Conservation (phyloP, 176 grass and related monocot species). For the Rhipidocladum racemiflorum region DNA sequence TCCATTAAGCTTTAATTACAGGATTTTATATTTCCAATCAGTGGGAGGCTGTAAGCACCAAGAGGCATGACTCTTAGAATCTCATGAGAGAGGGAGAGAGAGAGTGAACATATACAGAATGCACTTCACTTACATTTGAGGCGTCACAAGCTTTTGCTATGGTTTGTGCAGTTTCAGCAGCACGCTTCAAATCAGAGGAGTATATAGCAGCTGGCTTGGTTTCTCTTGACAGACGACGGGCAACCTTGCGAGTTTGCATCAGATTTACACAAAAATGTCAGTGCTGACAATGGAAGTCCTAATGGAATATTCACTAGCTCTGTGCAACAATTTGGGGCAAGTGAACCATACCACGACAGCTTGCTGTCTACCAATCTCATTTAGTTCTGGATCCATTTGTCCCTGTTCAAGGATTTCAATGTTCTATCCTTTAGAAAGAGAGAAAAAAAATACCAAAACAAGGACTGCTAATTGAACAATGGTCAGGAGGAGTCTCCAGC, state of each 20-base stretch:
- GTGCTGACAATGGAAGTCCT: background rate
- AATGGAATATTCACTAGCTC: constrained; percentile 7
- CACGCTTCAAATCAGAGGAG: constrained; percentile 45
- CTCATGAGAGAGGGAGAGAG: no score
- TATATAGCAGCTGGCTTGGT: constrained; percentile 53
- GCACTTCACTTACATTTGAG: constrained; percentile 31
- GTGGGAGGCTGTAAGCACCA: background rate
- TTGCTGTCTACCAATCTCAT: constrained; percentile 66
- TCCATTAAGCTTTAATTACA: background rate
- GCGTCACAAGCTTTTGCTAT: constrained; percentile 49
- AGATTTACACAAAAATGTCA: background rate
- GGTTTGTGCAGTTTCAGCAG: constrained; percentile 16
- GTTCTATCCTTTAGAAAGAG: background rate
- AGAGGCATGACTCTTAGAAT: background rate
- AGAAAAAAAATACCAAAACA: background rate
- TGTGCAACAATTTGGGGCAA: background rate
- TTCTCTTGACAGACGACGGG: constrained; percentile 50
- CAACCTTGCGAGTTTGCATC: constrained; percentile 34
- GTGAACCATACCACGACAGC: constrained; percentile 42
- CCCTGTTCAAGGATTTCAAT: constrained; percentile 24
- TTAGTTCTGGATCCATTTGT: constrained; percentile 64
- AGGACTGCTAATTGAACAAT: background rate
- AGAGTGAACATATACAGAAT: background rate
- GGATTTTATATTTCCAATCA: background rate
- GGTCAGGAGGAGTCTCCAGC: background rate